A percentile compares a stretch with the other conserved stretches of the same genome.
Conservation (phyloP, 345 rosid species). For the Moringa oleifera region DNA sequence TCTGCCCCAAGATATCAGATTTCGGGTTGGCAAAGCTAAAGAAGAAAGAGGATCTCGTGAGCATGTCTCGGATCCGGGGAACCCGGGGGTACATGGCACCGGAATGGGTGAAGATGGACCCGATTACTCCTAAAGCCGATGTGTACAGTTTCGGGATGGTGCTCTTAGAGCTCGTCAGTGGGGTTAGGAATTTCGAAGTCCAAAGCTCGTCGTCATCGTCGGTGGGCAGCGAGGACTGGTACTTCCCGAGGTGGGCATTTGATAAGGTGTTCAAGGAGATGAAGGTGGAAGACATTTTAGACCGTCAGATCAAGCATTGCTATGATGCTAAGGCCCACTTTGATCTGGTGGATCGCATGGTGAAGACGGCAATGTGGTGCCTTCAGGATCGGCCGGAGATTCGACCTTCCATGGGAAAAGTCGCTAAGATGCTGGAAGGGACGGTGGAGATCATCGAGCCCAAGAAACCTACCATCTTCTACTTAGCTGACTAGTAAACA, state of each 20-base stretch:
- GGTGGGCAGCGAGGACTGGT: slow-evolving; percentile 57
- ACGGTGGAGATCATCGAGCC: slow-evolving; percentile 70
- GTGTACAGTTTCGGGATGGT: slow-evolving; percentile 81
- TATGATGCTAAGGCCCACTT: slow-evolving; percentile 43
- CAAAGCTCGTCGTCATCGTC: slow-evolving; percentile 36
- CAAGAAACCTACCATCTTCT: slow-evolving; percentile 60
- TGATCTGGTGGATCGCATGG: slow-evolving; percentile 62
- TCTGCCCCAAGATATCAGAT: slow-evolving; percentile 57
- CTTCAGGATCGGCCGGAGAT: slow-evolving; percentile 57
- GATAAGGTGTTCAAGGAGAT: slow-evolving; percentile 56
- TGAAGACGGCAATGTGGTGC: slow-evolving; percentile 74
- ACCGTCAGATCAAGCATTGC: slow-evolving; percentile 45
- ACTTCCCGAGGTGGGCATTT: slow-evolving; percentile 64
- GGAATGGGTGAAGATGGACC: slow-evolving; percentile 56
- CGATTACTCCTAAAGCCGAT: slow-evolving; percentile 54
- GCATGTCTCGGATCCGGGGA: slow-evolving; percentile 60
- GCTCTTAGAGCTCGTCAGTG: slow-evolving; percentile 52
- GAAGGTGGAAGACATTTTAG: slow-evolving; percentile 63
- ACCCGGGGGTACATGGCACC: slow-evolving; percentile 78
- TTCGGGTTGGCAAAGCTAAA: slow-evolving; percentile 66
- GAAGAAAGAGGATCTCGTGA: slow-evolving; percentile 62
- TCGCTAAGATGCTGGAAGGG: slow-evolving; percentile 72
- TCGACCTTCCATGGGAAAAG: slow-evolving; percentile 69
- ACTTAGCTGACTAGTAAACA: slow-evolving; percentile 36
- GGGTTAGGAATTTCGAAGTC: slow-evolving; percentile 44